Evolutionary conservation across 306 rosid genomes (phyloP).

Genomic region (Vachellia pachyceras): DNA sequence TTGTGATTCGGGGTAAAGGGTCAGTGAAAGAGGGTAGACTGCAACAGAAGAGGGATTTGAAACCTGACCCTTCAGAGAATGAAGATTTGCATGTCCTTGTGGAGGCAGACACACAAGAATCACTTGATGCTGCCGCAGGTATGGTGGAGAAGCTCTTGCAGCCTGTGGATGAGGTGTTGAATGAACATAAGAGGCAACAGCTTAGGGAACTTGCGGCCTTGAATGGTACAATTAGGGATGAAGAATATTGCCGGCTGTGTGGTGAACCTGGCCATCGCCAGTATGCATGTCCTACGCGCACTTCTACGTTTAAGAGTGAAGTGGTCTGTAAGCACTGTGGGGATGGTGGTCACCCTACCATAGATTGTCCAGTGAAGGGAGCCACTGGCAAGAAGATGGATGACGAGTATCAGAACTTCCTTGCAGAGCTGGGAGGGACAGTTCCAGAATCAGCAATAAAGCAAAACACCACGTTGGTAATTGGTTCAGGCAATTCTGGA

Average conservation of each 20-base stretch:
- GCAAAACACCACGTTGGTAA: constrained; percentile 51
- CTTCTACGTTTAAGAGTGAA: constrained; percentile 87
- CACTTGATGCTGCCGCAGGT: constrained; percentile 94
- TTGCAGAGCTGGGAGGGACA: constrained; percentile 85
- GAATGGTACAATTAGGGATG: constrained; percentile 98
- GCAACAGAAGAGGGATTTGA: constrained; percentile 95
- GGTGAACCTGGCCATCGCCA: constrained; percentile 99
- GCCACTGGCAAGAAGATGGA: constrained; percentile 72
- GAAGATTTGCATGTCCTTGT: constrained; percentile 97
- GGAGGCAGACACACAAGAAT: constrained; percentile 89
- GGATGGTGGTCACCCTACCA: constrained; percentile 98
- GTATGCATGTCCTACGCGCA: constrained; percentile 88
- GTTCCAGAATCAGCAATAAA: constrained; percentile 66
- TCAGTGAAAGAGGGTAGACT: constrained; percentile 93
- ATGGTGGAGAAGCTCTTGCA: constrained; percentile 99
- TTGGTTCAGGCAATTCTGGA: constrained; percentile 77
- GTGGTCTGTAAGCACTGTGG: constrained; percentile 97
- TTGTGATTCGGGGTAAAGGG: constrained; percentile 95
- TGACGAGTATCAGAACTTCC: constrained; percentile 89
- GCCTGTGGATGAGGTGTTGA: constrained; percentile 97
- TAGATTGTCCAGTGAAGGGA: constrained; percentile 98
- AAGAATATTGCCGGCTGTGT: constrained; percentile 91
- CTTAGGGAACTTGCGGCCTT: constrained; percentile 95
- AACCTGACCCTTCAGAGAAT: constrained; percentile 90
- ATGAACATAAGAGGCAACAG: constrained; percentile 98